Base-by-base conservation (phyloP, 805 yeast genomes). In the Starmerella asiatica region DNA sequence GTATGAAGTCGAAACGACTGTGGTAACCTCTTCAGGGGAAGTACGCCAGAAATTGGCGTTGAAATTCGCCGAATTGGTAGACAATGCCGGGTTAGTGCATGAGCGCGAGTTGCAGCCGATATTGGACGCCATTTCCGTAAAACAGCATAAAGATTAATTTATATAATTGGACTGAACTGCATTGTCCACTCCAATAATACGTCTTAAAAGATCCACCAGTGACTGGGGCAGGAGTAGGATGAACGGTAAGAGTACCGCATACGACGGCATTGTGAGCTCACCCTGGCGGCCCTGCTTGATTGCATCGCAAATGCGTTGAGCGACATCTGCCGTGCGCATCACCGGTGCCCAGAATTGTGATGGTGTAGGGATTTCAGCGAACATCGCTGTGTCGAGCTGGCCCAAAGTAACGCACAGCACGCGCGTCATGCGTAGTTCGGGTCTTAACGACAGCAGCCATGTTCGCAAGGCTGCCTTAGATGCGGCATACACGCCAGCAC, bases 361-460 rank as follows among this genome's bases (percentile, higher is more conserved):
- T 0, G 93, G 93, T 0, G 88, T 76, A 20, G 59, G 45, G 2
- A 82, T 80, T 1, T 75, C 71, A 18, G 60, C 60, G 55, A 83
- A 82, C 80, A 83, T 70, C 2, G 57, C 52, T 0, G 93, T 82
- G 40, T 65, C 70, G 38, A 82, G 58, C 54, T 83, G 93, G 0
- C 94, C 94, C 0, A 93, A 86, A 47, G 85, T 78, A 0, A 81
- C 61, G 23, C 82, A 60, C 32, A 83, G 60, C 0, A 86, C 75
- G 45, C 76, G 75, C 14, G 24, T 9, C 0, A 71, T 66, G 1
- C 76, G 75, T 28, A 76, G 55, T 53, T 76, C 82, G 53, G 73
- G 73, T 0, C 78, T 68, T 21, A 83, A 56, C 1, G 82, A 71
- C 49, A 76, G 82, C 55, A 79, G 91, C 32, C 79, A 62, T 0